Base-by-base conservation (phyloP, 768 basidiomycete genomes). In the Trametes villosa region DNA sequence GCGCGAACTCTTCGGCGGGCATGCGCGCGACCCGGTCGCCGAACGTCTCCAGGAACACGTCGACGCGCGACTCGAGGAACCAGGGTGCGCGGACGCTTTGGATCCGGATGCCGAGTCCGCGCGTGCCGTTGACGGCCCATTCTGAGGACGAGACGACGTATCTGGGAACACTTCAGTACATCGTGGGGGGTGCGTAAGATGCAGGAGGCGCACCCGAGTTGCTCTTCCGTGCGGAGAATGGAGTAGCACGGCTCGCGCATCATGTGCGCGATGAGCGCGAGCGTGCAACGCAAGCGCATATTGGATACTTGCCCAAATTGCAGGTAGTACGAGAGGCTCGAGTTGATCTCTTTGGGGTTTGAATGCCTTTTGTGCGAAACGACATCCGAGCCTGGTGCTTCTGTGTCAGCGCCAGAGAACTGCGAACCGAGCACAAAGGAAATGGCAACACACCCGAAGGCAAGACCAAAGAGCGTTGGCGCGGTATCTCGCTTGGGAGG, bases 191-290 rank as follows among this genome's bases (percentile, higher is more conserved):
- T 20, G 27, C 4, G 26, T 4, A 33, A 8, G 24, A 30, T n/a
- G 36, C 24, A 44, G 17, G n/a, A 22, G 27, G 42, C 65, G 17
- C 44, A 70, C 15, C 84, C 84, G 8, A 86, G 75, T 70, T 86
- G 84, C 65, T 85, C 80, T 68, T 80, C 78, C 0, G 81, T 83
- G 17, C 83, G 74, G 7, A 86, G 71, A n/a, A 74, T 71, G 61
- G 81, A 77, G 67, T 84, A 85, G 41, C 71, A 65, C 0, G 82
- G 83, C 62, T 85, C 83, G 26, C 70, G 64, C 9, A 79, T 68
- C 50, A 84, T 73, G 48, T 83, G 80, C 9, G 71, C 72, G 22
- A 85, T 73, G 4, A 86, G 71, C 8, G 70, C 55, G 4, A 79
- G 68, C 8, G 70, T 66, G n/a, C 73, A 69, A 2, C 82, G 73